Percentiles rank a stretch among this genome's conserved stretches.
Conservation (phyloP, 1,284 basidiomycete species). For the Microbotryomycetes sp. region DNA sequence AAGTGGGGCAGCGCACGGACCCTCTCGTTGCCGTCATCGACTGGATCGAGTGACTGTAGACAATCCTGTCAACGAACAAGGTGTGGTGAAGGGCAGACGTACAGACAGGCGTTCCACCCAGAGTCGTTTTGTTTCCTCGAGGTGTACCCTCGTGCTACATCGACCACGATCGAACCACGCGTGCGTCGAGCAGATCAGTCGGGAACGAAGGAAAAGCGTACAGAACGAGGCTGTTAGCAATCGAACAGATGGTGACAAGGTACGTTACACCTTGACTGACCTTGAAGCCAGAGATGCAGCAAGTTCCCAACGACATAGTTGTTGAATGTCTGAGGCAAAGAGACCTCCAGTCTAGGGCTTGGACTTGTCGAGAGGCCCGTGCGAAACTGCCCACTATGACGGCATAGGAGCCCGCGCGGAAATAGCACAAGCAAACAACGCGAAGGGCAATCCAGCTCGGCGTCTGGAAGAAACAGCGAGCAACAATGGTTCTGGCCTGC, state of each 20-base stretch:
- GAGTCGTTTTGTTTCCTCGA: constrained; percentile 7
- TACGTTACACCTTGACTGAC: background rate
- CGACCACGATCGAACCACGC: background rate
- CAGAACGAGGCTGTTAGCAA: too few relatives aligned
- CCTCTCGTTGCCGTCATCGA: background rate
- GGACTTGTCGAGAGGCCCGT: too few relatives aligned
- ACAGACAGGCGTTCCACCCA: constrained; percentile 18
- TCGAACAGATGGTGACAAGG: background rate
- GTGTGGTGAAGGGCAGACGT: background rate
- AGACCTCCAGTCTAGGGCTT: too few relatives aligned
- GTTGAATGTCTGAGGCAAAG: background rate
- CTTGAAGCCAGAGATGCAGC: constrained; percentile 4
- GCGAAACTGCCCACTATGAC: too few relatives aligned
- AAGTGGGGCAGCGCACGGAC: too few relatives aligned
- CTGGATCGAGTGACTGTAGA: too few relatives aligned
- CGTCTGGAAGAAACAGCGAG: too few relatives aligned
- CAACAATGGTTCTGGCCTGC: too few relatives aligned
- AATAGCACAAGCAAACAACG: too few relatives aligned
- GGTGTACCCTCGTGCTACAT: constrained; percentile 25
- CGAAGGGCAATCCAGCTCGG: too few relatives aligned
- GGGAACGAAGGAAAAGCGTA: background rate
- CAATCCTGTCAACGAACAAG: background rate
- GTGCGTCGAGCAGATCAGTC: background rate
- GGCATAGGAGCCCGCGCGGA: too few relatives aligned
- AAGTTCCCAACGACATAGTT: background rate